Percentiles rank a stretch among this genome's conserved stretches.
phyloP scores from a whole-genome alignment of 108 stramenopile species.

The Skeletonema costatum region DNA sequence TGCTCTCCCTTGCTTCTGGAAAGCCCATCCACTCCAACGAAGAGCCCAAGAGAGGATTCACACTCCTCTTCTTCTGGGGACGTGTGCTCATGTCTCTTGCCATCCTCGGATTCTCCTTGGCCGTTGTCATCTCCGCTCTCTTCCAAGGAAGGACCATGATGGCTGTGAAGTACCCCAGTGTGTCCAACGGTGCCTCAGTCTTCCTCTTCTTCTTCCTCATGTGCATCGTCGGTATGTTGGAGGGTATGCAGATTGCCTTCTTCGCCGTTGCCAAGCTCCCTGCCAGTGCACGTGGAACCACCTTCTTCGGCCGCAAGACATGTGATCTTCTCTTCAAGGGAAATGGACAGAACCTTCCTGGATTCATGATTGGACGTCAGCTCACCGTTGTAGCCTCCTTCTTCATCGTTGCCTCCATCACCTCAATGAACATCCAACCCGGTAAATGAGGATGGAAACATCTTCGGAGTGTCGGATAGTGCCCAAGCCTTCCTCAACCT shows the following conservation, averaged over 20 bases:
- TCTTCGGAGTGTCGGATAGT: too few relatives aligned
- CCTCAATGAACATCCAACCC: constrained; percentile 45
- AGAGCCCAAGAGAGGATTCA: constrained; percentile 44
- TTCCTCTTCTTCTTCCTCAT: constrained; percentile 76
- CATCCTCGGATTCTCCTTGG: constrained; percentile 68
- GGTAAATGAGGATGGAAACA: too few relatives aligned
- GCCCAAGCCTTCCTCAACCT: constrained; percentile 48
- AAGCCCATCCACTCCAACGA: constrained; percentile 77
- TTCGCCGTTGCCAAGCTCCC: constrained; percentile 80
- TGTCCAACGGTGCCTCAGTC: constrained; percentile 45
- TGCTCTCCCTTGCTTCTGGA: constrained; percentile 54
- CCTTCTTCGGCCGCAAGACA: constrained; percentile 58
- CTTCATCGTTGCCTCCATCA: constrained; percentile 77
- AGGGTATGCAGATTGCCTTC: constrained; percentile 89
- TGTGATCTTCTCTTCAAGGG: constrained; percentile 64
- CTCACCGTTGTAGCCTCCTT: constrained; percentile 66
- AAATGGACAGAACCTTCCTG: constrained; percentile 69
- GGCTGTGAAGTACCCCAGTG: constrained; percentile 47
- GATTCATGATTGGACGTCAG: constrained; percentile 87
- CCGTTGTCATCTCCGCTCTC: constrained; percentile 69
- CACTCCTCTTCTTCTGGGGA: constrained; percentile 67
- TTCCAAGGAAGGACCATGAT: constrained; percentile 66
- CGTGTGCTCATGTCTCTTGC: constrained; percentile 66
- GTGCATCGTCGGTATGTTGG: constrained; percentile 77
- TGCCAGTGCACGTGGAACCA: constrained; percentile 38